Conservation (phyloP, 139 green algal genomes). For the Edaphochlamys debaryana region DNA sequence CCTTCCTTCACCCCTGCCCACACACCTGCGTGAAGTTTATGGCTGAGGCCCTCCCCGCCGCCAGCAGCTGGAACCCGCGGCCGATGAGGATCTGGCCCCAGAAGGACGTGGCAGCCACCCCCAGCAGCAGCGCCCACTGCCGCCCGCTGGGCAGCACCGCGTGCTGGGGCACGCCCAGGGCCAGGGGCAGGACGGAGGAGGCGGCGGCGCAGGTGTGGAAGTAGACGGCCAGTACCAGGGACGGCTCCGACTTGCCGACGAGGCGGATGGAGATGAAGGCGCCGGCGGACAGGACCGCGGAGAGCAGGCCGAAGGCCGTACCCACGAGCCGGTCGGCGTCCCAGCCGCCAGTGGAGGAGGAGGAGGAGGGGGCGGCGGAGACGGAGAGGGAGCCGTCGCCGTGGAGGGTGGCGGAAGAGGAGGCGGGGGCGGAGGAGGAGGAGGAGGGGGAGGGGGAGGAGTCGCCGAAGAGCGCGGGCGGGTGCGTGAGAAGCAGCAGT, state of each 20-base stretch:
- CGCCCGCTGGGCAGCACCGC: neutral
- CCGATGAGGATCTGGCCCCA: conserved; percentile 51
- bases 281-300: conserved; percentile 46
- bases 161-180: conserved; percentile 36
- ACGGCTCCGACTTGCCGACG: conserved; percentile 21
- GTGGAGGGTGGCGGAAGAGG: neutral
- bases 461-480: conserved; percentile 55
- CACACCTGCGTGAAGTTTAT: conserved; percentile 64
- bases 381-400: neutral
- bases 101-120: conserved; percentile 50
- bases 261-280: conserved; percentile 65
- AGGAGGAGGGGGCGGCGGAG: neutral
- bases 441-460: too few species aligned
- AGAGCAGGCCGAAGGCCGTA: conserved; percentile 37
- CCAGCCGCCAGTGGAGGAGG: too few species aligned
- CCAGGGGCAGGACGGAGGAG: conserved; percentile 46
- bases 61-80: conserved; percentile 56
- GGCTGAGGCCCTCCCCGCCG: conserved; percentile 36
- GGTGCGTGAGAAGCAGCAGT: conserved; percentile 52
- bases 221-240: conserved; percentile 57
- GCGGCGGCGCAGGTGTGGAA: conserved; percentile 58
- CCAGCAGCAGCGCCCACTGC: conserved; percentile 48
- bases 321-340: conserved; percentile 39
- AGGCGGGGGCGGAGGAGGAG: too few species aligned
- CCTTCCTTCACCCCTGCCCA: too few species aligned